Evolutionary conservation across 192 early-diverging fungal species (phyloP).

Genomic region (Radiomyces spectabilis): DNA sequence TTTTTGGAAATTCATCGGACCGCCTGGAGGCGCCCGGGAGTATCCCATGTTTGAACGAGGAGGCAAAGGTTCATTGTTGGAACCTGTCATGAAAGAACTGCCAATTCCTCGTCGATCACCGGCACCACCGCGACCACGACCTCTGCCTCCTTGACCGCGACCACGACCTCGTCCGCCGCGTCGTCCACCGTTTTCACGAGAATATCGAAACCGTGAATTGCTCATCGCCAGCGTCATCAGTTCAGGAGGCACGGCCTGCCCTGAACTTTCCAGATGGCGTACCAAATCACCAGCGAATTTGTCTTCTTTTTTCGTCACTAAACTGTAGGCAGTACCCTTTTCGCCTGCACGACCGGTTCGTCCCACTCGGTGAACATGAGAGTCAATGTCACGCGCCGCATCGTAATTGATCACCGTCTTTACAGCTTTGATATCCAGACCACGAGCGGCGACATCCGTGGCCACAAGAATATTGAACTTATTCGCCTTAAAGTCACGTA

Average conservation of each 20-base stretch:
- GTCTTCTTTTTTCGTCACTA: slow-evolving; percentile 58
- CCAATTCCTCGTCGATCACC: slow-evolving; percentile 22
- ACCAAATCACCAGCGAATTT: slow-evolving; percentile 58
- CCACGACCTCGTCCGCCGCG: slow-evolving; percentile 40
- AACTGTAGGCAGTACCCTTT: slow-evolving; percentile 56
- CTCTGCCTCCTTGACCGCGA: slow-evolving; percentile 33
- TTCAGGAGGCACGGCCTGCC: slow-evolving; percentile 37
- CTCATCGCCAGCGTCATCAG: slow-evolving; percentile 41
- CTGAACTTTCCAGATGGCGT: slow-evolving; percentile 47
- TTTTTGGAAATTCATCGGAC: too few relatives aligned
- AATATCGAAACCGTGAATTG: slow-evolving; percentile 55
- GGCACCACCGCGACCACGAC: slow-evolving; percentile 30
- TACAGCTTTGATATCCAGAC: slow-evolving; percentile 72
- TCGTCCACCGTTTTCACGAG: slow-evolving; percentile 21
- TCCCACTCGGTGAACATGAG: slow-evolving; percentile 74
- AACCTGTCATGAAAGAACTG: too few relatives aligned
- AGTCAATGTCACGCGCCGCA: slow-evolving; percentile 74
- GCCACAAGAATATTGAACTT: slow-evolving; percentile 55
- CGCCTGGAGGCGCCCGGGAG: too few relatives aligned
- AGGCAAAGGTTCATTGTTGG: too few relatives aligned
- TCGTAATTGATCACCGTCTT: slow-evolving; percentile 78
- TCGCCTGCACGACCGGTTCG: slow-evolving; percentile 66
- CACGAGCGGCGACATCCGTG: slow-evolving; percentile 67
- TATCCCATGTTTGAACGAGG: too few relatives aligned
- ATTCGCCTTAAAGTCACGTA: slow-evolving; percentile 58